These are phyloP conservation scores for Globisporangium iwayamae DNA, from an alignment of 352 stramenopile species.

Conservation along the genomic window DNA sequence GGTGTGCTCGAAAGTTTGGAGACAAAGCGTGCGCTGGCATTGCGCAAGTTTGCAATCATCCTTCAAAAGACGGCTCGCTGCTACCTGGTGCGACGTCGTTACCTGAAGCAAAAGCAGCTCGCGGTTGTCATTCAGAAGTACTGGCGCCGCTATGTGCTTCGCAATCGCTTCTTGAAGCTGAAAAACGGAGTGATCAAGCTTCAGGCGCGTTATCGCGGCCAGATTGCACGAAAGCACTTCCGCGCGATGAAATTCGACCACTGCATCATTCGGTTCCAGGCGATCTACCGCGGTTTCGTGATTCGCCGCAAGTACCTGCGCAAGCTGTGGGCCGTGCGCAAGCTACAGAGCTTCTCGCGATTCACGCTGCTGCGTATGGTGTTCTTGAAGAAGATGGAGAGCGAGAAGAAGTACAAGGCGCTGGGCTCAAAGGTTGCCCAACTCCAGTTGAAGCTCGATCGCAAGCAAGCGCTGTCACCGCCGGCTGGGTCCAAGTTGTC, in stretches of 20 bases:
- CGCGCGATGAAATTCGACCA: conserved; percentile 74
- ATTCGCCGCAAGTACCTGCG: conserved; percentile 53
- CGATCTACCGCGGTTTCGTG: conserved; percentile 56
- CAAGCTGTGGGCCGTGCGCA: conserved; percentile 36
- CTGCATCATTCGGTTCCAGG: conserved; percentile 72
- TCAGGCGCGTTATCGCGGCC: conserved; percentile 60
- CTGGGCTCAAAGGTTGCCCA: conserved; percentile 70
- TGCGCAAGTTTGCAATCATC: conserved; percentile 73
- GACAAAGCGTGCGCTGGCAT: conserved; percentile 60
- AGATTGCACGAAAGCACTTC: conserved; percentile 58
- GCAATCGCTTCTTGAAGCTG: conserved; percentile 50
- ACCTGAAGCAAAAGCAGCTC: conserved; percentile 38
- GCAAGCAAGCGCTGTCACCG: conserved; percentile 37
- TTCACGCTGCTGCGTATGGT: conserved; percentile 72
- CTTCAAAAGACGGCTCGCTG: conserved; percentile 72
- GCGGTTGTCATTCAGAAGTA: conserved; percentile 69
- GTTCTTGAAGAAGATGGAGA: conserved; percentile 78
- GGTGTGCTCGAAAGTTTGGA: conserved; percentile 77
- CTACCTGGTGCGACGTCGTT: conserved; percentile 56
- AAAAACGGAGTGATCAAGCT: conserved; percentile 47
- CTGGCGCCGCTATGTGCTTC: conserved; percentile 65
- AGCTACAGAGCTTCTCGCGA: conserved; percentile 76
- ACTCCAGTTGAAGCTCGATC: conserved; percentile 65
- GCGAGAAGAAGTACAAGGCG: conserved; percentile 74
- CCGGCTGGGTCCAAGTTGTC: conserved; percentile 33